A percentile compares a stretch with the other conserved stretches of the same genome.
Evolutionary conservation across 202 grass and related monocot species (phyloP).

Genomic region (Zoysia matrella): DNA sequence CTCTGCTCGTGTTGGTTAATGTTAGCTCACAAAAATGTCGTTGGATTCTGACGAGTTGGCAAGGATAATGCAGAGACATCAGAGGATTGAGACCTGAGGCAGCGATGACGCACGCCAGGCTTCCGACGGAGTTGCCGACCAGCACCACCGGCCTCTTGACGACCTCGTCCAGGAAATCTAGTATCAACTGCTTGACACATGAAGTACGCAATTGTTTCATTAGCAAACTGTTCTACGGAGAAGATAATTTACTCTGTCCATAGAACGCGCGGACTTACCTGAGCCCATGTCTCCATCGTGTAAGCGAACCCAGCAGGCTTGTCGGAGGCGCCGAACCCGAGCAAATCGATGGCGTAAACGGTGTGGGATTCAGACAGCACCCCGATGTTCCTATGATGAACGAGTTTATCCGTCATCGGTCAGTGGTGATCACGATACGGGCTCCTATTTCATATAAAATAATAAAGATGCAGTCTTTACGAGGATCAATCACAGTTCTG

Average conservation of each 20-base stretch:
- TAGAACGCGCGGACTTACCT: conserved; percentile 39
- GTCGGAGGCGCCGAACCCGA: conserved; percentile 92
- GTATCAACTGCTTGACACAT: conserved; percentile 67
- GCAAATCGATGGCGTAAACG: conserved; percentile 83
- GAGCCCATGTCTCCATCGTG: conserved; percentile 94
- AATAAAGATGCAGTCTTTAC: too few relatives aligned
- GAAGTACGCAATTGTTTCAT: background rate
- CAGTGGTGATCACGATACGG: too few relatives aligned
- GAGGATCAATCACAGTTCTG: background rate
- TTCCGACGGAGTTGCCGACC: conserved; percentile 90
- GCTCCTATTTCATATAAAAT: too few relatives aligned
- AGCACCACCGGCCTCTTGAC: conserved; percentile 80
- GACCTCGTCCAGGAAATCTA: conserved; percentile 89
- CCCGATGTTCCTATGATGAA: conserved; percentile 69
- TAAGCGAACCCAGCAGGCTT: conserved; percentile 83
- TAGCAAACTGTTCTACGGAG: background rate
- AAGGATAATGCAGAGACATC: background rate
- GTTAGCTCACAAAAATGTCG: conserved; percentile 11
- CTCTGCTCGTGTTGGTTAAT: conserved; percentile 37
- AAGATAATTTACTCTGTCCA: background rate
- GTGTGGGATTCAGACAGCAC: conserved; percentile 76
- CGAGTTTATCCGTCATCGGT: background rate
- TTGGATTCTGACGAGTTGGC: background rate
- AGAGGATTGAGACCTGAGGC: conserved; percentile 58
- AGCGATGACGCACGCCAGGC: conserved; percentile 92